Conservation (phyloP, 176 grass and related monocot species). For the Neostapfia colusana region DNA sequence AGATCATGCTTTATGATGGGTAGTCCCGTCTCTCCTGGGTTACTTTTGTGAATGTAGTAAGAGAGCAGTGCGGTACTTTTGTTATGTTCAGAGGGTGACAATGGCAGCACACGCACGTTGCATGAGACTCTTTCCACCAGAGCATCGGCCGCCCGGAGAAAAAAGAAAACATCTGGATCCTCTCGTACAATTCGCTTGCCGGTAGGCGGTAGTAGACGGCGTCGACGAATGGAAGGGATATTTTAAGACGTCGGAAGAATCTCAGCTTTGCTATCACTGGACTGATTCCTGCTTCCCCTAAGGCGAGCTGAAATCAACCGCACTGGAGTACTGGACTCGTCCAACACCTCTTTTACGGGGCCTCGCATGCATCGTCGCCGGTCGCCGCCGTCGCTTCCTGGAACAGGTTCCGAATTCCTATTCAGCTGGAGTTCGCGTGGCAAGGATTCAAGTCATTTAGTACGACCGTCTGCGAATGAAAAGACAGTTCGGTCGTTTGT, state of each 20-base stretch:
- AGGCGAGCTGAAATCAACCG: not conserved
- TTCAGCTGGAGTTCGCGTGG: not conserved
- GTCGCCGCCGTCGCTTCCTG: not conserved
- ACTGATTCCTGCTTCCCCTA: constrained; percentile 25
- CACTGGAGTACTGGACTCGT: not conserved
- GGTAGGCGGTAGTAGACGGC: constrained; percentile 28
- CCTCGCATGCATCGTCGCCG: not conserved
- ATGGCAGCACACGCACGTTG: not conserved
- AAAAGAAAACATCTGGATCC: not conserved
- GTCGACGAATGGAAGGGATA: constrained; percentile 31
- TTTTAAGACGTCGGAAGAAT: constrained; percentile 14
- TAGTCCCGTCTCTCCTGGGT: not conserved
- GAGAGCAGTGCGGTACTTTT: not conserved
- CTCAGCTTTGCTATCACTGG: not conserved
- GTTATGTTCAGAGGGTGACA: not conserved
- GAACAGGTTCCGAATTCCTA: not conserved
- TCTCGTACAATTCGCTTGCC: not conserved
- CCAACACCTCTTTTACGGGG: not conserved
- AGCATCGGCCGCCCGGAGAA: not conserved
- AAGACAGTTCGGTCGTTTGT: not conserved
- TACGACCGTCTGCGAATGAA: not conserved
- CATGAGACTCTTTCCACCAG: constrained; percentile 1
- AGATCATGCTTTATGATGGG: not conserved
- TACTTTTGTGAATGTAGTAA: not conserved
- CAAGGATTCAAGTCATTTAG: not conserved